Percentiles rank a stretch among this genome's conserved stretches.
These are phyloP conservation scores for Aspergillus eucalypticola DNA, from an alignment of 2,329 filamentous ascomycete genomes.

Conservation along the genomic window DNA sequence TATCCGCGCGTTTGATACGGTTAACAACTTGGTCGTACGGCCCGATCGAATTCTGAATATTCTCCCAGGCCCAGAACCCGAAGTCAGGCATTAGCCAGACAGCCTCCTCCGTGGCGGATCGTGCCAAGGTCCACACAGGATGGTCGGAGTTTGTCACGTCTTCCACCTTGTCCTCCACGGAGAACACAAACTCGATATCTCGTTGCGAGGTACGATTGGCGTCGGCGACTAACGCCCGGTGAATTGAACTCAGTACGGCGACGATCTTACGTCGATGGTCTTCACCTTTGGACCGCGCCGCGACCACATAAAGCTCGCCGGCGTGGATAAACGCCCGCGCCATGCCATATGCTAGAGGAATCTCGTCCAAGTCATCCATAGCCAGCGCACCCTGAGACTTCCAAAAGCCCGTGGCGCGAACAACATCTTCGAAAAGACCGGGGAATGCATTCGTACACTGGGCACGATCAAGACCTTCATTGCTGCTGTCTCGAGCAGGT, in stretches of 20 bases:
- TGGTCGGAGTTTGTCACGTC: conserved; percentile 40
- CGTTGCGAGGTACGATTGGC: conserved; percentile 35
- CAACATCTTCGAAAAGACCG: conserved; percentile 39
- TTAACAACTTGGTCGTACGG: conserved; percentile 41
- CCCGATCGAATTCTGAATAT: conserved; percentile 35
- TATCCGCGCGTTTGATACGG: conserved; percentile 27
- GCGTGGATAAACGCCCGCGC: conserved; percentile 35
- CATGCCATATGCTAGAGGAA: conserved; percentile 35
- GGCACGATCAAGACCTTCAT: conserved; percentile 28
- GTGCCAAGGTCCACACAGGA: conserved; percentile 48
- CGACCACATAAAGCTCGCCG: conserved; percentile 36
- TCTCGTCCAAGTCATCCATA: conserved; percentile 29
- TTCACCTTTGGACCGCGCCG: conserved; percentile 32
- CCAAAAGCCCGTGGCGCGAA: conserved; percentile 35
- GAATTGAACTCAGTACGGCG: conserved; percentile 49
- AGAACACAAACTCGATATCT: conserved; percentile 52
- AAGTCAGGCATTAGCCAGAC: conserved; percentile 57
- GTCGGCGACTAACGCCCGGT: conserved; percentile 49
- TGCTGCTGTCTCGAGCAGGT: conserved; percentile 34
- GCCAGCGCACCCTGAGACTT: conserved; percentile 25
- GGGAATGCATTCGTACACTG: conserved; percentile 39
- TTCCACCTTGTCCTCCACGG: conserved; percentile 45
- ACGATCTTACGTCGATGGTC: conserved; percentile 42
- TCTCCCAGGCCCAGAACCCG: conserved; percentile 54
- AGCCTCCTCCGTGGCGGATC: conserved; percentile 41